Evolutionary conservation across 192 early-diverging fungal species (phyloP).

Genomic region (Coemansia guatemalensis): DNA sequence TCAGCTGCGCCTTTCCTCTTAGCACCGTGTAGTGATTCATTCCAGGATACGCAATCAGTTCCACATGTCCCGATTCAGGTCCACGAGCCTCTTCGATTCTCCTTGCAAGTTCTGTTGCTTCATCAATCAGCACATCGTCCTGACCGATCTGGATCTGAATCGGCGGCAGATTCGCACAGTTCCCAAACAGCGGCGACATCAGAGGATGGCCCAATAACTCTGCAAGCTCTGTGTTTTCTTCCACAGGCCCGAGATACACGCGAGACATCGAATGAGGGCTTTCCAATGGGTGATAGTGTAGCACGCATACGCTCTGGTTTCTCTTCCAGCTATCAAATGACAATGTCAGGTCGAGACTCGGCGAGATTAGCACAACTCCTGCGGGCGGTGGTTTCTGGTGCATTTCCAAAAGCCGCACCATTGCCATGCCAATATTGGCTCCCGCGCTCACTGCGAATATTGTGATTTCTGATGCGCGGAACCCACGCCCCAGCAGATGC

Average conservation of each 20-base stretch:
- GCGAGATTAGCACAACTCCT: not conserved
- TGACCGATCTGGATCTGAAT: conserved; percentile 23
- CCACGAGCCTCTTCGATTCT: not conserved
- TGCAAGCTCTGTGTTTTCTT: not conserved
- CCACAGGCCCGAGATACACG: conserved; percentile 20
- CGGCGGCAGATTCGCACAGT: conserved; percentile 1
- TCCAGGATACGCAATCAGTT: conserved; percentile 17
- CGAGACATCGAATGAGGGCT: conserved; percentile 13
- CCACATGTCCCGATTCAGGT: not conserved
- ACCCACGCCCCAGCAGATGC: conserved; percentile 15
- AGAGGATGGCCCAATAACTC: conserved; percentile 17
- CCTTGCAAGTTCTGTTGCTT: conserved; percentile 8
- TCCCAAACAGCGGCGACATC: conserved; percentile 18
- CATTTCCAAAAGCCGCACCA: conserved; percentile 12
- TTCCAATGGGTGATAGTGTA: not conserved
- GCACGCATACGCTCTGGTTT: conserved; percentile 19
- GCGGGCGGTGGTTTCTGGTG: not conserved
- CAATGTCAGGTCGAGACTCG: conserved; percentile 26
- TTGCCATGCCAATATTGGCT: conserved; percentile 19
- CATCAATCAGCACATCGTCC: conserved; percentile 27
- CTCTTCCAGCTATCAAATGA: conserved; percentile 15
- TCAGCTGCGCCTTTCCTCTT: conserved; percentile 24
- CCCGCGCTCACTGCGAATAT: conserved; percentile 25
- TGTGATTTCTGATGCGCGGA: conserved; percentile 12
- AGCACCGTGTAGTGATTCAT: conserved; percentile 29